Base-by-base conservation (phyloP, 2,329 filamentous ascomycete species). In the Talaromyces albobiverticillius region DNA sequence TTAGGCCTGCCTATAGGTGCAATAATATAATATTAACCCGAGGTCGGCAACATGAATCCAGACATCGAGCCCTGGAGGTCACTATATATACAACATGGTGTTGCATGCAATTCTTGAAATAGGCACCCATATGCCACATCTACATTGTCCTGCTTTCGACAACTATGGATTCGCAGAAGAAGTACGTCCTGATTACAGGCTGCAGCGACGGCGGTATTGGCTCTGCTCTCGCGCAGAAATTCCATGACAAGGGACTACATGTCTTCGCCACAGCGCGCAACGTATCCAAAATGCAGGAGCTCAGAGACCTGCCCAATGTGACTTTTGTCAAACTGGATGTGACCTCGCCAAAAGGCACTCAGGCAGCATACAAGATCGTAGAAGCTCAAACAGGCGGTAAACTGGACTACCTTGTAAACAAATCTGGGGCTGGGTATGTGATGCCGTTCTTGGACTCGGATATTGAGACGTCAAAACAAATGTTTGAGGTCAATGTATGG, bases 331-430 rank as follows among this genome's bases (percentile, higher is more conserved):
- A 31, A 16, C 43, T 46, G 10, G 43, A 46, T 26, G 43, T 46
- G 13, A 46, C 43, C 10, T 11, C 13, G 6, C 2, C 13, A 20
- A 5, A n/a, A n/a, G 22, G 26, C 11, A 47, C 22, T 13, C 4
- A 8, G 2, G 18, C 11, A 4, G 45, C 45, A 4, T 26, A 31
- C 29, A 31, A 31, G 25, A 13, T 18, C 5, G 45, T 47, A 14
- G 18, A 26, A 47, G 45, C 29, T 23, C 16, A 23, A 20, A 18
- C 38, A 20, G 16, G 38, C 38, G 38, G 26, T 4, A 11, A 13
- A 13, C 45, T 47, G 1, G 26, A 47, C 10, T 47, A 47, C 31
- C 16, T 47, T 8, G 26, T 47, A n/a, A 47, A 47, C 45, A 47
- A 47, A 14, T 26, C 45, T 16, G 45, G 26, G 11, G 10, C 22